phyloP scores from a whole-genome alignment of 2,329 filamentous ascomycete species.

The Ceratocystis colombiana region DNA sequence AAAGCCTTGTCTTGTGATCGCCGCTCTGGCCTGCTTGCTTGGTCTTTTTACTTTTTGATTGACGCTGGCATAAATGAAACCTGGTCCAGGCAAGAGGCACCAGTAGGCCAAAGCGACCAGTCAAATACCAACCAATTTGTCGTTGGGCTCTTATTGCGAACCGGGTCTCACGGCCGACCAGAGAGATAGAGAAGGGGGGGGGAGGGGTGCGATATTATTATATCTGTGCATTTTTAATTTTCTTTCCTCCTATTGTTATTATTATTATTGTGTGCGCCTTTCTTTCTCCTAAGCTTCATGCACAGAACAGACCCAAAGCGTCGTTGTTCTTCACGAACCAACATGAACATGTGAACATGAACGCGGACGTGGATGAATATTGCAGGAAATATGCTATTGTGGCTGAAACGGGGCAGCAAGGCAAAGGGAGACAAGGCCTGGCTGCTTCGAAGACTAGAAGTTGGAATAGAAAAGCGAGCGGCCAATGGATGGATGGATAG shows the following conservation, averaged over 20 bases:
- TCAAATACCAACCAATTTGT: not conserved
- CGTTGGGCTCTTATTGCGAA: not conserved
- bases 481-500: not conserved
- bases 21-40: conserved; percentile 1
- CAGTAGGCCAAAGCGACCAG: conserved; percentile 1
- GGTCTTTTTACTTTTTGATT: not conserved
- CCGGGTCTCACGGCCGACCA: not conserved
- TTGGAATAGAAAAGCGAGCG: not conserved
- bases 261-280: not conserved
- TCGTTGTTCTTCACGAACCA: not conserved
- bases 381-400: not conserved
- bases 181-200: not conserved
- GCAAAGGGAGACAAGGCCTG: not conserved
- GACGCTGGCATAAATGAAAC: conserved; percentile 8
- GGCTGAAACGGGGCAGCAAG: not conserved
- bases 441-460: not conserved
- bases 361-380: not conserved
- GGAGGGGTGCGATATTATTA: not conserved
- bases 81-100: not conserved
- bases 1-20: conserved; percentile 14
- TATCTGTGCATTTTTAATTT: not conserved
- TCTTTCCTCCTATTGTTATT: not conserved
- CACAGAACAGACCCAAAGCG: conserved; percentile 12
- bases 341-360: not conserved
- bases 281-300: not conserved